phyloP scores from a whole-genome alignment of 2,329 filamentous ascomycete species.

The Cyanodermella asteris region DNA sequence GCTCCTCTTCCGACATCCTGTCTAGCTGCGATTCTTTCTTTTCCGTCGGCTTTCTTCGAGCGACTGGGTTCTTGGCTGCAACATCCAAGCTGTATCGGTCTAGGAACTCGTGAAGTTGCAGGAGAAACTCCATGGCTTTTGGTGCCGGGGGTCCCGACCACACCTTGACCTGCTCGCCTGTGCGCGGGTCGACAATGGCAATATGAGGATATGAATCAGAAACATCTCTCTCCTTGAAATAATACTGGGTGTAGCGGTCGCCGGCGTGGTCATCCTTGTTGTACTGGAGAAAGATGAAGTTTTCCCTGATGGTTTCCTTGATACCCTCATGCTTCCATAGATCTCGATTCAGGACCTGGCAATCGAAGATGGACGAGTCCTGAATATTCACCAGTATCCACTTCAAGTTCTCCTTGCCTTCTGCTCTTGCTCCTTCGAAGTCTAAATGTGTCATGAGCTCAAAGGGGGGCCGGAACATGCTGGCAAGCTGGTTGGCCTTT shows the following conservation, averaged over 20 bases:
- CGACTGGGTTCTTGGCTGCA: conserved; percentile 82
- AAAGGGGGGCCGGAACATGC: conserved; percentile 81
- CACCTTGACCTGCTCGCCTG: conserved; percentile 88
- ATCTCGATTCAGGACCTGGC: conserved; percentile 80
- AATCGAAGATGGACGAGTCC: conserved; percentile 81
- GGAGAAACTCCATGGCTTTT: conserved; percentile 57
- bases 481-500: conserved; percentile 61
- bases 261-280: conserved; percentile 63
- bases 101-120: conserved; percentile 86
- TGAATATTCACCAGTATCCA: conserved; percentile 95
- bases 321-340: conserved; percentile 80
- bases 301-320: conserved; percentile 60
- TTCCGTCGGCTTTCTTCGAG: conserved; percentile 49
- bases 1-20: conserved; percentile 89
- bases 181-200: conserved; percentile 83
- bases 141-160: conserved; percentile 77
- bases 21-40: conserved; percentile 53
- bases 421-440: conserved; percentile 68
- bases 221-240: conserved; percentile 60
- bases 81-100: conserved; percentile 81
- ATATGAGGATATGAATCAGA: conserved; percentile 90
- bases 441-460: conserved; percentile 60
- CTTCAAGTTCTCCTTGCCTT: conserved; percentile 72
- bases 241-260: conserved; percentile 69
- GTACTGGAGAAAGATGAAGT: conserved; percentile 93